Evolutionary conservation across 2,329 filamentous ascomycete genomes (phyloP).

Genomic region (Leptodontidium sp.): DNA sequence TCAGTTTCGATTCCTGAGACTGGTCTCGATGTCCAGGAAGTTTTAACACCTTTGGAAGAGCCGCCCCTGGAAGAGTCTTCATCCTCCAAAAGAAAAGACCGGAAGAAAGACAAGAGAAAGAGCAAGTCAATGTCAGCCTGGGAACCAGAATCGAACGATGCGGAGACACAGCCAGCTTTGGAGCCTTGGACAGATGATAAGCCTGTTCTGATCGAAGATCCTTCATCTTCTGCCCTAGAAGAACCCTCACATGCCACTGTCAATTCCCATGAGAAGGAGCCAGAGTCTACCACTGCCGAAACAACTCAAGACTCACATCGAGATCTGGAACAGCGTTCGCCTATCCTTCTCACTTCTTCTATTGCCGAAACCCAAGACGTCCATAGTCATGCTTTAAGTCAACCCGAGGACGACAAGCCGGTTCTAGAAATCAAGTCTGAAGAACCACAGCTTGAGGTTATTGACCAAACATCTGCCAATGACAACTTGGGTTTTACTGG

Average conservation of each 20-base stretch:
- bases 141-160: conserved; percentile 30
- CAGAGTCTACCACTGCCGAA: conserved; percentile 25
- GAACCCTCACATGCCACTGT: conserved; percentile 15
- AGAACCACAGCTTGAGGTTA: not conserved
- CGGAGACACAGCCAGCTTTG: not conserved
- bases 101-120: conserved; percentile 33
- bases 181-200: not conserved
- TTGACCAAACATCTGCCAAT: not conserved
- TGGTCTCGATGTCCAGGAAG: not conserved
- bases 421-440: not conserved
- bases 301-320: not conserved
- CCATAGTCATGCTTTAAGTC: not conserved
- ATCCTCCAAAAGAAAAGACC: conserved; percentile 23
- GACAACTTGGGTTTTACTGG: conserved; percentile 26
- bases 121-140: conserved; percentile 38
- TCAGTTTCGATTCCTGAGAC: not conserved
- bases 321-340: not conserved
- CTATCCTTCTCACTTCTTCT: not conserved
- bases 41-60: conserved; percentile 3
- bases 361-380: not conserved
- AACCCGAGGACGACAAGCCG: not conserved
- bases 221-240: not conserved
- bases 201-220: conserved; percentile 3
- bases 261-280: conserved; percentile 3
- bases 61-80: conserved; percentile 17